Evolutionary conservation across 495 filamentous ascomycete species (phyloP), one percentile per base, ranked within the genome.

Genomic region (Penicillium silybi): DNA sequence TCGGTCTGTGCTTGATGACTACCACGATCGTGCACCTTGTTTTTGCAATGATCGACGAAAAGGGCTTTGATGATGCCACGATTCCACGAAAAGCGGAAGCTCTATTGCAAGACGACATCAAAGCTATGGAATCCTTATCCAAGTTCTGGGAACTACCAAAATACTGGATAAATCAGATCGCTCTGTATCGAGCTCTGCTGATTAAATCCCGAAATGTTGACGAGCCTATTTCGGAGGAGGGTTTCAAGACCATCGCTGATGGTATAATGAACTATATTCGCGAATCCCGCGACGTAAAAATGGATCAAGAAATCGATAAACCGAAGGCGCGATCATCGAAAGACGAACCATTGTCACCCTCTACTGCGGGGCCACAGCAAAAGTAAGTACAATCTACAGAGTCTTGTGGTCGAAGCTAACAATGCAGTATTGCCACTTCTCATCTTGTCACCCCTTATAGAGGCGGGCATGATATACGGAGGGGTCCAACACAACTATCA

Each of bases 241-340:
- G 26, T 1, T 45, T 27, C 10, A 26, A 29, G 4, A 34, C 17
- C 5, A 26, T 45, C 8, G 32, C 43, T n/a, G 43, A 45, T 34
- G 43, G 43, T 20, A 45, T 45, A 13, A 45, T 45, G 43, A 45
- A 45, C 8, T 45, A 34, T 34, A 17, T 45, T 4, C 43, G 43
- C 15, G 43, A 45, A 13, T 29, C 43, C 19, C 43, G 43, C 6
- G 26, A 18, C 26, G 8, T 19, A 2, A 11, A 4, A 17, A 19
- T 19, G 8, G 20, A 34, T 32, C 17, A 20, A 11, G 26, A 45
- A 15, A 6, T 13, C 43, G 19, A 27, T 10, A 18, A 20, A 16
- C 26, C 10, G 11, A 18, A 4, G 4, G 5, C 2, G 10, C 2
- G 15, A 34, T 34, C 16, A 3, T 2, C 43, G 5, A 32, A 32